Evolutionary conservation across 2,329 filamentous ascomycete genomes (phyloP).

Genomic region (Hypomyces rosellus): DNA sequence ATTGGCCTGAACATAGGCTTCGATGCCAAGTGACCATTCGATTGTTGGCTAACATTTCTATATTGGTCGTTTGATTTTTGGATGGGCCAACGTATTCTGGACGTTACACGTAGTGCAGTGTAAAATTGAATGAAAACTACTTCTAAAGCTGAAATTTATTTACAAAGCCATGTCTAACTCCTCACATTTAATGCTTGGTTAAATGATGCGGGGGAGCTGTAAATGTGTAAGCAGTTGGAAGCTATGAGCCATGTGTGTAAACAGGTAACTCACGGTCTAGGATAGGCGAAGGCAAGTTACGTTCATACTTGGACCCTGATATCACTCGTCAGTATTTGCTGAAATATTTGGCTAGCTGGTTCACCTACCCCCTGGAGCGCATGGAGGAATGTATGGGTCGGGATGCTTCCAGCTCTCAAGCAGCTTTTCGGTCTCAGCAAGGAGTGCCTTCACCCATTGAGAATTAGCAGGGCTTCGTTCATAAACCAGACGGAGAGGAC

Average conservation of each 20-base stretch:
- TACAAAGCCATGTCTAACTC: neutral
- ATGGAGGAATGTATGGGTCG: slow-evolving; percentile 83
- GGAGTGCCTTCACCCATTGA: slow-evolving; percentile 54
- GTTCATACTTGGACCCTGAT: slow-evolving; percentile 88
- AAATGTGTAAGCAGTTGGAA: slow-evolving; percentile 3
- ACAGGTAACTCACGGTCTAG: slow-evolving; percentile 65
- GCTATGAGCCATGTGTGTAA: neutral
- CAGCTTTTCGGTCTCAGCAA: slow-evolving; percentile 82
- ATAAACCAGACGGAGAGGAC: slow-evolving; percentile 16
- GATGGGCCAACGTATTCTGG: too few species aligned
- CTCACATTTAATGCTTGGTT: slow-evolving; percentile 5
- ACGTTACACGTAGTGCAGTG: too few species aligned
- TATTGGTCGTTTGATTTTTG: too few species aligned
- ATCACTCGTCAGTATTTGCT: slow-evolving; percentile 12
- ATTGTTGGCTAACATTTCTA: too few species aligned
- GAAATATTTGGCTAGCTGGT: neutral
- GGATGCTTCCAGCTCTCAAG: slow-evolving; percentile 96
- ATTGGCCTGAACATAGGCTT: too few species aligned
- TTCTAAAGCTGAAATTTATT: neutral
- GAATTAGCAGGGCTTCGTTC: neutral
- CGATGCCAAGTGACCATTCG: too few species aligned
- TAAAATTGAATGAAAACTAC: too few species aligned
- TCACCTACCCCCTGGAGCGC: slow-evolving; percentile 76
- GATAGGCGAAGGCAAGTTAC: slow-evolving; percentile 77
- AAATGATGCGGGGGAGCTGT: slow-evolving; percentile 11